A percentile compares a stretch with the other conserved stretches of the same genome.
Conservation (phyloP, 495 filamentous ascomycete genomes). For the Viridothelium virens region DNA sequence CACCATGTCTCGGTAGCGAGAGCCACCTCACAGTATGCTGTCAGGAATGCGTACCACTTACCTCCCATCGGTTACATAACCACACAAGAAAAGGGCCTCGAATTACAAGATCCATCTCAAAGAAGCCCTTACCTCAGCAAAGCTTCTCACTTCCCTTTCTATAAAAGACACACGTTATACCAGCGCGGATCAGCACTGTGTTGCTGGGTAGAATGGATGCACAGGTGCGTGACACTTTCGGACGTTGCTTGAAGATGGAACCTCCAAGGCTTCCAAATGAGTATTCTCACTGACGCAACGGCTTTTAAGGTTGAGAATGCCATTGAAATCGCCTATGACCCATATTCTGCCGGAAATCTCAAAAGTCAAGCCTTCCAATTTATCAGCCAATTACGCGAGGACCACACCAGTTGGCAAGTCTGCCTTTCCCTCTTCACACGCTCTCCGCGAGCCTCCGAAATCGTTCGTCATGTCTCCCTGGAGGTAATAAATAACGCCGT, state of each 20-base stretch:
- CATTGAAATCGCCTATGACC: slow-evolving; percentile 83
- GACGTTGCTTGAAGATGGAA: background rate
- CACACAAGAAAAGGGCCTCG: background rate
- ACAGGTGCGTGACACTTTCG: background rate
- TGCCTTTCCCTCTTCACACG: slow-evolving; percentile 79
- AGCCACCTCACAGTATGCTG: slow-evolving; percentile 2
- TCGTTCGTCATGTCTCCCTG: slow-evolving; percentile 78
- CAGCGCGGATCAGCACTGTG: background rate
- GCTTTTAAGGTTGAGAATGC: slow-evolving; percentile 70
- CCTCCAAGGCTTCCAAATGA: background rate
- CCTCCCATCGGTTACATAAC: background rate
- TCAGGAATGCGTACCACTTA: slow-evolving; percentile 4
- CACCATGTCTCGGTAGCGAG: slow-evolving; percentile 5
- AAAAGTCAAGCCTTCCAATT: slow-evolving; percentile 83
- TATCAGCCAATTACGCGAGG: slow-evolving; percentile 68
- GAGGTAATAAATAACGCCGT: slow-evolving; percentile 90
- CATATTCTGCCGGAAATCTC: slow-evolving; percentile 60
- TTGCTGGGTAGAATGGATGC: slow-evolving; percentile 5
- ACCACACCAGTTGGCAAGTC: slow-evolving; percentile 75
- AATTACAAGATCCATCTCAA: background rate
- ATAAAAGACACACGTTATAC: slow-evolving; percentile 12
- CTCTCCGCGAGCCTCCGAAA: slow-evolving; percentile 61
- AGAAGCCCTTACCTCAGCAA: background rate
- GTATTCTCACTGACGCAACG: background rate
- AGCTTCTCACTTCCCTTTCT: background rate